Conservation (phyloP, 176 grass and related monocot genomes). For the Oryza punctata region DNA sequence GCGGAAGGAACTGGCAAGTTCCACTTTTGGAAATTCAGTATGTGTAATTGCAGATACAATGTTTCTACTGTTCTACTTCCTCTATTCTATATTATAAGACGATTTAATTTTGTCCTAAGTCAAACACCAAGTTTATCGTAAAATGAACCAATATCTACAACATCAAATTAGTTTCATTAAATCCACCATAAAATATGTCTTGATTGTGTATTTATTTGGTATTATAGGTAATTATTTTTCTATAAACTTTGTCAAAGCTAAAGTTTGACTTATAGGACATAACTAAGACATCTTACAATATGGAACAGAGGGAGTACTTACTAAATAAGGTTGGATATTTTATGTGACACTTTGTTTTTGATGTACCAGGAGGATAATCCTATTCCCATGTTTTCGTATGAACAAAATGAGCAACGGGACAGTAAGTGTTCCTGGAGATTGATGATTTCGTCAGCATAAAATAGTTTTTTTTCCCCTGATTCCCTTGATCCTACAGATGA, state of each 20-base stretch:
- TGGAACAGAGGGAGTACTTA: neutral
- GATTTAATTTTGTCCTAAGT: no score
- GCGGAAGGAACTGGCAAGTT: slow-evolving; percentile 48
- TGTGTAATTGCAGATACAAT: neutral
- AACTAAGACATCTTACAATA: no score
- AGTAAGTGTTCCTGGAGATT: slow-evolving; percentile 30
- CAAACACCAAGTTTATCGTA: no score
- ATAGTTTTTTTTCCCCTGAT: slow-evolving; percentile 33
- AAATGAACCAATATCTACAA: no score
- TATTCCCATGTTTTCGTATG: slow-evolving; percentile 56
- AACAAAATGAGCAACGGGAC: slow-evolving; percentile 55
- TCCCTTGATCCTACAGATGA: slow-evolving; percentile 54
- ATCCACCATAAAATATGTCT: no score
- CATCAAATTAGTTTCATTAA: no score
- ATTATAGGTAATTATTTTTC: no score
- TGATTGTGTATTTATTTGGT: no score
- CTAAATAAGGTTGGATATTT: slow-evolving; percentile 19
- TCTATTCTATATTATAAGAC: no score
- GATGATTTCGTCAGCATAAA: neutral
- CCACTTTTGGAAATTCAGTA: slow-evolving; percentile 50
- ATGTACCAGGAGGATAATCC: slow-evolving; percentile 60
- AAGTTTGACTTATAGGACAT: no score
- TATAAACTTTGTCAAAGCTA: no score
- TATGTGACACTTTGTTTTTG: slow-evolving; percentile 40
- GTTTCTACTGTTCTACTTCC: neutral